phyloP scores from a whole-genome alignment of 352 stramenopile genomes.

The Phytophthora meadii region DNA sequence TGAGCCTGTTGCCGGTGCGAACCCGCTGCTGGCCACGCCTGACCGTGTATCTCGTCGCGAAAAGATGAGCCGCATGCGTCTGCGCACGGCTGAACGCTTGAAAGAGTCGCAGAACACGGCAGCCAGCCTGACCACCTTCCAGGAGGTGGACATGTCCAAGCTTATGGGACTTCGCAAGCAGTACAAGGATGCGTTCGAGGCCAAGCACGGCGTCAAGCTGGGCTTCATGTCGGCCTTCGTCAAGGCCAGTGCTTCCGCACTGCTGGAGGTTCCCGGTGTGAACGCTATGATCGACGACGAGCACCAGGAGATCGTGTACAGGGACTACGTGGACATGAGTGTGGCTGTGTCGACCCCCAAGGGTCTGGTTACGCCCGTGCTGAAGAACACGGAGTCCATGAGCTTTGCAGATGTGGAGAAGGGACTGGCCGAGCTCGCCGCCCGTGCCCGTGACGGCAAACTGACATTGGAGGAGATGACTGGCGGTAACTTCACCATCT shows the following conservation, averaged over 20 bases:
- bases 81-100: constrained; percentile 96
- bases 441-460: constrained; percentile 74
- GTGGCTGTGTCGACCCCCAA: constrained; percentile 97
- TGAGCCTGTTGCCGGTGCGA: constrained; percentile 34
- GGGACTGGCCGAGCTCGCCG: constrained; percentile 94
- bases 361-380: constrained; percentile 97
- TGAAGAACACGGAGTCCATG: constrained; percentile 98
- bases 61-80: constrained; percentile 99
- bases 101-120: constrained; percentile 99
- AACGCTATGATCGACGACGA: constrained; percentile 99
- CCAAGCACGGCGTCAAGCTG: constrained; percentile 98
- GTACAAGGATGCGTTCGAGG: constrained; percentile 97
- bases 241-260: constrained; percentile 93
- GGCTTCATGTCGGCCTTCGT: constrained; percentile 99
- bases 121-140: constrained; percentile 99
- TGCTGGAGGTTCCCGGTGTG: constrained; percentile 95
- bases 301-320: constrained; percentile 98
- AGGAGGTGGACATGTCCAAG: constrained; percentile 98
- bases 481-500: constrained; percentile 96
- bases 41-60: constrained; percentile 80
- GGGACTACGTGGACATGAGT: constrained; percentile 98
- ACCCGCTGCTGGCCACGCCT: constrained; percentile 57
- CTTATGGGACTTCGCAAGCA: constrained; percentile 95
- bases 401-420: constrained; percentile 99
- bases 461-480: constrained; percentile 74